phyloP scores from a whole-genome alignment of 179 eudicot genomes.

The Patellifolia procumbens region DNA sequence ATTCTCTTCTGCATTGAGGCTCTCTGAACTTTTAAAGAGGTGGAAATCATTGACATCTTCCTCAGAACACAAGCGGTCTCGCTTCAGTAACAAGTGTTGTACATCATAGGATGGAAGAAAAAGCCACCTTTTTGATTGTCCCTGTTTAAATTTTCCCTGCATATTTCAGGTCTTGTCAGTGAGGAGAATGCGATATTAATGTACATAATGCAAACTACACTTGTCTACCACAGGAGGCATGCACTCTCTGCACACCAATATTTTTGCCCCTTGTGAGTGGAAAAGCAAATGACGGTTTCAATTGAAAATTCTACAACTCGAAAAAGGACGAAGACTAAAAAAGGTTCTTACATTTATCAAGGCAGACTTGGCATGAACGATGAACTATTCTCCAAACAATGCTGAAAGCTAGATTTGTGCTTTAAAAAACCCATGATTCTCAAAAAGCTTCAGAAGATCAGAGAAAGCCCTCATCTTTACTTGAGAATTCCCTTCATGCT shows the following conservation, averaged over 20 bases:
- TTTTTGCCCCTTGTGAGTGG: too few relatives aligned
- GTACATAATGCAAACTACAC: background rate
- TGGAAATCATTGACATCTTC: conserved; percentile 29
- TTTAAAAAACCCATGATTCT: conserved; percentile 69
- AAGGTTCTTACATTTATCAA: conserved; percentile 30
- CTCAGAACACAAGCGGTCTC: conserved; percentile 27
- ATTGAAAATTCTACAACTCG: background rate
- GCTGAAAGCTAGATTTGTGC: conserved; percentile 49
- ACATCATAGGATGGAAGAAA: conserved; percentile 79
- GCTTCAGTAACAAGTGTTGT: conserved; percentile 66
- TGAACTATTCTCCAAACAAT: conserved; percentile 32
- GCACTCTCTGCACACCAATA: too few relatives aligned
- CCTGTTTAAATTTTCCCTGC: conserved; percentile 51
- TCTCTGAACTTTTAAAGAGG: conserved; percentile 32
- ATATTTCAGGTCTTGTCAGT: background rate
- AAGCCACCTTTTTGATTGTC: conserved; percentile 63
- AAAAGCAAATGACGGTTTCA: background rate
- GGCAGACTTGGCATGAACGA: conserved; percentile 32
- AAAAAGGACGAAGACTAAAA: background rate
- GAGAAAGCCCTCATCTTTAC: conserved; percentile 76
- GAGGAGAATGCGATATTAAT: background rate
- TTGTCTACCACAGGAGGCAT: background rate
- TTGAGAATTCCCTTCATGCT: conserved; percentile 58
- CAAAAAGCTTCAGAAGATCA: conserved; percentile 69
- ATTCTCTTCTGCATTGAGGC: conserved; percentile 36